These are phyloP conservation scores for Cyberlindnera galapagoensis DNA, from an alignment of 805 yeast genomes.

Conservation along the genomic window DNA sequence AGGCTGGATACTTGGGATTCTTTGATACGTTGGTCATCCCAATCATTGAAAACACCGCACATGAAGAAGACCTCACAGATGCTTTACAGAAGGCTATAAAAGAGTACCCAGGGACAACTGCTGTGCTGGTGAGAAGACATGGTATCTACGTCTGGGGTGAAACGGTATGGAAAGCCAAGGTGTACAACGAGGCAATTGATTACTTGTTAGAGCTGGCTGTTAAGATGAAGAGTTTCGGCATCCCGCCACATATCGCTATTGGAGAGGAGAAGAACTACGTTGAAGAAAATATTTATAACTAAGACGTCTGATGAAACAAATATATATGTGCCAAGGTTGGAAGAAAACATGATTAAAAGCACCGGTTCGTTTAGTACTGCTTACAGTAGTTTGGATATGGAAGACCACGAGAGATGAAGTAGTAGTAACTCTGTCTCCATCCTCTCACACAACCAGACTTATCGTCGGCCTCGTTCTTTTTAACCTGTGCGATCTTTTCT, in stretches of 20 bases:
- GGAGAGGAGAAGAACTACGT: slow-evolving; percentile 28
- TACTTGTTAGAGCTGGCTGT: slow-evolving; percentile 80
- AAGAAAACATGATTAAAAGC: too few relatives aligned
- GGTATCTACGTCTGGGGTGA: slow-evolving; percentile 98
- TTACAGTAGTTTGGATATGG: too few relatives aligned
- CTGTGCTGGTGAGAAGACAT: slow-evolving; percentile 86
- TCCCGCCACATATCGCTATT: slow-evolving; percentile 39
- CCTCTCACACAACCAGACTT: too few relatives aligned
- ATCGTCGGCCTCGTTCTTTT: too few relatives aligned
- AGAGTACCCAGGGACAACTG: slow-evolving; percentile 73
- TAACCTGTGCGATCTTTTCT: too few relatives aligned
- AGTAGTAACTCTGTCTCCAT: too few relatives aligned
- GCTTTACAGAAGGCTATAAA: slow-evolving; percentile 55
- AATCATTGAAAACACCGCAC: slow-evolving; percentile 85
- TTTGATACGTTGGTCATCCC: slow-evolving; percentile 78
- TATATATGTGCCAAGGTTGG: neutral
- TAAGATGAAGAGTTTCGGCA: slow-evolving; percentile 68
- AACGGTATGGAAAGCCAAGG: slow-evolving; percentile 85
- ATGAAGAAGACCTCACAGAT: slow-evolving; percentile 75
- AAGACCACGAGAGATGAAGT: too few relatives aligned
- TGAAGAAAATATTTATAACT: slow-evolving; percentile 19
- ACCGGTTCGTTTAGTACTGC: too few relatives aligned
- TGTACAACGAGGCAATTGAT: slow-evolving; percentile 89
- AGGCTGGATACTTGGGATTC: slow-evolving; percentile 57
- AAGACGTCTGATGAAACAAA: neutral